Evolutionary conservation across 768 basidiomycete genomes (phyloP).

Genomic region (Podaxis pistillaris): DNA sequence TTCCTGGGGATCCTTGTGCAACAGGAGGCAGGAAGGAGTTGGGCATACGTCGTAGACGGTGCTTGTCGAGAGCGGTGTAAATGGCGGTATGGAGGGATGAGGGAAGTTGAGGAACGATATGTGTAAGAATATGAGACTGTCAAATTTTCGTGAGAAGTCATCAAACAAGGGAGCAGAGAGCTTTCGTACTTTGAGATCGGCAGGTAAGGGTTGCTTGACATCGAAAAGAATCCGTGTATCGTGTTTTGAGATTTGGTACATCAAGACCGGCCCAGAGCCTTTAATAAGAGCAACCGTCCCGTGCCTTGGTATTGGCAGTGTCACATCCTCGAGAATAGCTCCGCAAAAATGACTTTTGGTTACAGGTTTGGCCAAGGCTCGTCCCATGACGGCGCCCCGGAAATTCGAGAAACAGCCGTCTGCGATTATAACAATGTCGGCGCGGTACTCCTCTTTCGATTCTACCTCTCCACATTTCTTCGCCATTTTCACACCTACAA

Average conservation of each 20-base stretch:
- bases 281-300: constrained; percentile 84
- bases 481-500: constrained; percentile 69
- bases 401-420: constrained; percentile 98
- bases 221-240: constrained; percentile 96
- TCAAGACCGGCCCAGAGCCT: constrained; percentile 81
- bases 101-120: constrained; percentile 84
- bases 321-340: constrained; percentile 73
- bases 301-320: constrained; percentile 69
- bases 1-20: constrained; percentile 52
- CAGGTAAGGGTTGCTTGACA: constrained; percentile 79
- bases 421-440: constrained; percentile 82
- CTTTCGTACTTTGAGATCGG: constrained; percentile 67
- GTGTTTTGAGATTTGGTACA: constrained; percentile 87
- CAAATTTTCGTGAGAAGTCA: constrained; percentile 3
- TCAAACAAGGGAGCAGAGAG: neutral
- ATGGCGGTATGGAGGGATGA: constrained; percentile 64
- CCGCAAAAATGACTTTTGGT: constrained; percentile 85
- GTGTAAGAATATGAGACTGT: constrained; percentile 65
- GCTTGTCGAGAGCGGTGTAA: constrained; percentile 65
- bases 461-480: constrained; percentile 30
- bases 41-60: constrained; percentile 89
- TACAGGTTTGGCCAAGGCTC: constrained; percentile 43
- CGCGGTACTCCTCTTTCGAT: constrained; percentile 52
- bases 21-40: constrained; percentile 89
- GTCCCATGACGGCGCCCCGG: constrained; percentile 63